Evolutionary conservation across 2,329 filamentous ascomycete species (phyloP), one percentile per base, ranked within the genome.

Genomic region (Juglanconis sp.): DNA sequence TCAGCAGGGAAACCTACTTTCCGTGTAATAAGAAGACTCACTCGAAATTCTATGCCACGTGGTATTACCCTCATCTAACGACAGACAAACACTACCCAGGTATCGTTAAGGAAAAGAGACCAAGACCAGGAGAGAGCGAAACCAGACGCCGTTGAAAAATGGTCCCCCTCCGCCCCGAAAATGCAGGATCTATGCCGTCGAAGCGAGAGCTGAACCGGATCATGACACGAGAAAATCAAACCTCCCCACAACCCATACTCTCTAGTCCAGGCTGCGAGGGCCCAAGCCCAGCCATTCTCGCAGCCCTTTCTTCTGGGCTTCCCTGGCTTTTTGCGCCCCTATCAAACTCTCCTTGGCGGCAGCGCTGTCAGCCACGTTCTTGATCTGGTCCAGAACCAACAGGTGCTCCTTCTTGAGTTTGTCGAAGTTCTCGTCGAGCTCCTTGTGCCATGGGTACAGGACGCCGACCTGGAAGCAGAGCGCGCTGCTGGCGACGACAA

Each of bases 381-480:
- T 47, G 40, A 47, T 11, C 15, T 17, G 15, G 24, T 70, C 66
- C 55, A 79, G 70, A 34, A 80, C 77, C 56, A 72, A 71, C 15
- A 79, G 65, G 65, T 88, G 84, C 65, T 88, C 85, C 59, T 77
- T 78, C 68, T 83, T 86, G 31, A 88, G 73, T 10, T 78, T 74
- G 58, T 83, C 77, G 67, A 89, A 88, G 62, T 84, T 82, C 24
- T 81, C 78, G 64, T 88, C 84, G 6, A 90, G 75, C 68, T 87
- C 77, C 67, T 87, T 81, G 72, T 89, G 87, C 87, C 87, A 89
- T 1, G 87, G 87, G 71, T 89, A 89, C 10, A 90, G 77, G 44
- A 90, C 87, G 66, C 85, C 86, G 53, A 89, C 84, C 72, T 89
- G 87, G 71, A 90, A 90, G 40, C 77, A 77, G 38, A 90, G 77